Conservation (phyloP, 1,284 basidiomycete genomes). For the Phylloporus sp. region DNA sequence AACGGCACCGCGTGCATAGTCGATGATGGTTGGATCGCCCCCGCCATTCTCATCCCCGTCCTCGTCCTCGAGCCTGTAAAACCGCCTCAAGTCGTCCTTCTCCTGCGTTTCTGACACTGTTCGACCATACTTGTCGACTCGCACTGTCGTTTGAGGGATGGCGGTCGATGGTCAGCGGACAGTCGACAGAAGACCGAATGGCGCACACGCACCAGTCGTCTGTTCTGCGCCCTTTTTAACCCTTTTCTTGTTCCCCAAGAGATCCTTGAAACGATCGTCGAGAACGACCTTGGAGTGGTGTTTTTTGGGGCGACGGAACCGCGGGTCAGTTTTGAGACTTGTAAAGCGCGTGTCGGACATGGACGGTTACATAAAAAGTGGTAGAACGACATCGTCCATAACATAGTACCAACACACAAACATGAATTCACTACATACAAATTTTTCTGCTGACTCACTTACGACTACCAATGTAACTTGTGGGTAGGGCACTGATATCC, state of each 20-base stretch:
- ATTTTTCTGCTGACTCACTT: no score
- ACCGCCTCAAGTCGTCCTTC: slow-evolving; percentile 37
- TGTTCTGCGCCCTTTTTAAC: slow-evolving; percentile 42
- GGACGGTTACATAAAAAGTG: no score
- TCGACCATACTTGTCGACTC: slow-evolving; percentile 94
- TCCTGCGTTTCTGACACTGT: slow-evolving; percentile 44
- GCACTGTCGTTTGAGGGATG: slow-evolving; percentile 41
- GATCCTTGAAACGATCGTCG: slow-evolving; percentile 92
- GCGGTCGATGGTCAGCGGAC: background rate
- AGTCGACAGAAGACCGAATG: background rate
- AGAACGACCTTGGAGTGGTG: slow-evolving; percentile 84
- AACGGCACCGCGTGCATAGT: slow-evolving; percentile 91
- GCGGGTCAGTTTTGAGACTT: slow-evolving; percentile 49
- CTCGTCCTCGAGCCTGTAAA: slow-evolving; percentile 76
- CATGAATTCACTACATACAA: no score
- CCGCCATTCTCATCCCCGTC: slow-evolving; percentile 40
- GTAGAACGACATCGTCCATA: no score
- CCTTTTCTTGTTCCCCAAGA: slow-evolving; percentile 52
- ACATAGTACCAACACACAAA: no score
- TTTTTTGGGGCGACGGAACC: slow-evolving; percentile 87
- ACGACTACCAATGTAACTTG: slow-evolving; percentile 49
- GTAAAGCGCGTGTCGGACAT: background rate
- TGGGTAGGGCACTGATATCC: slow-evolving; percentile 66
- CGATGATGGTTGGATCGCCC: slow-evolving; percentile 50
- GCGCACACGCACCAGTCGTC: slow-evolving; percentile 42